phyloP scores from a whole-genome alignment of 257 asterid genomes.

The Solanum tarijense region DNA sequence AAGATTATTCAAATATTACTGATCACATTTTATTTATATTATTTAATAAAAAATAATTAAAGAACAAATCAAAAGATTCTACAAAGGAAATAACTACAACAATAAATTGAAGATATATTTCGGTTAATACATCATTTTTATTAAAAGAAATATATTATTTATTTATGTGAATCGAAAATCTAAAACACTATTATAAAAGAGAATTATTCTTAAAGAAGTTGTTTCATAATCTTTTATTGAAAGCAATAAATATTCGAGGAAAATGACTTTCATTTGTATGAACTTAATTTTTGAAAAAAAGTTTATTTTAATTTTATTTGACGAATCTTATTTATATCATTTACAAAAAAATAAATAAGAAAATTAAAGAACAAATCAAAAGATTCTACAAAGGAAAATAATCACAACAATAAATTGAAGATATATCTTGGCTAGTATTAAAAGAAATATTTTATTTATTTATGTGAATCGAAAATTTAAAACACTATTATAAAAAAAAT shows the following conservation, averaged over 20 bases:
- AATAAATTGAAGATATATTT: neutral
- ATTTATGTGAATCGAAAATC: fast-evolving
- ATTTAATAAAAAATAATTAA: too few relatives aligned
- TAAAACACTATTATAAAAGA: too few relatives aligned
- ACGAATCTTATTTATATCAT: too few relatives aligned
- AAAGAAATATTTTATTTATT: neutral
- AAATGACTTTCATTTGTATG: neutral
- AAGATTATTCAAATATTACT: neutral
- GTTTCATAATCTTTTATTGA: too few relatives aligned
- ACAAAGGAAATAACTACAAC: neutral
- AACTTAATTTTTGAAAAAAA: neutral
- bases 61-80: neutral
- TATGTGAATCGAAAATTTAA: neutral
- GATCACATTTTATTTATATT: too few relatives aligned
- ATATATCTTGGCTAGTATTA: neutral
- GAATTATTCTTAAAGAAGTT: too few relatives aligned
- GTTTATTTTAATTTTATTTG: too few relatives aligned
- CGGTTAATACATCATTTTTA: neutral
- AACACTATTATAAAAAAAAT: neutral
- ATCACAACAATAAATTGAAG: neutral
- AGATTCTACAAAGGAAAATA: too few relatives aligned
- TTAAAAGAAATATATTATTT: neutral
- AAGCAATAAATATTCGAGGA: neutral
- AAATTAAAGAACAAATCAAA: too few relatives aligned
- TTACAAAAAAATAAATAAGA: too few relatives aligned